Evolutionary conservation across 345 rosid species (phyloP), one percentile per base, ranked within the genome.

Genomic region (Aethionema arabicum): DNA sequence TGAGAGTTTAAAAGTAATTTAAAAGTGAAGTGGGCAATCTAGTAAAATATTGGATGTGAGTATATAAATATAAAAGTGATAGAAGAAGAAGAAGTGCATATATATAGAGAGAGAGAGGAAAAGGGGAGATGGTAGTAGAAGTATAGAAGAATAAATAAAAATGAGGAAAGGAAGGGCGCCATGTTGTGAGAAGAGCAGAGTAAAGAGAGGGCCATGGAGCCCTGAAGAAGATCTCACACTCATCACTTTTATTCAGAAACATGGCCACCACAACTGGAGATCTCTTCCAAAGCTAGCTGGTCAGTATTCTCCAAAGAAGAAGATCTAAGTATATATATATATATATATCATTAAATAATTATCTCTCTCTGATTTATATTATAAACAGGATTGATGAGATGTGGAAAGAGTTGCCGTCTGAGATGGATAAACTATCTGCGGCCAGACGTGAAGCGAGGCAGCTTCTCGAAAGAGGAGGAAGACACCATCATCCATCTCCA

Each of bases 191-290:
- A 89, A 92, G 79, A 80, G 64, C 64, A 61, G 79, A 69, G 96
- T 92, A 74, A 92, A 85, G 74, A 88, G 81, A 82, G 98, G 98
- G 16, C 90, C 98, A 66, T 91, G 98, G 98, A 88, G 89, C 37
- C 86, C 95, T 42, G 80, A 78, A 4, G 98, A 92, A 72, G 98
- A 92, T 75, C 59, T 85, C 52, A 83, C 74, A 66, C 98, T 92
- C 61, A 76, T 83, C 73, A 55, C 89, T 67, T 88, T 85, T 46
- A 82, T 92, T 63, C 93, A 85, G 71, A 82, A 80, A 55, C 73
- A 85, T 72, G 98, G 98, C 27, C 98, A 92, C 67, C 83, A 78
- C 0, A 92, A 92, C 49, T 92, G 98, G 98, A 82, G 98, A 58
- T 77, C 95, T 67, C 91, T 92, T 42, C 98, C 98, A 11, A 88